Percentiles rank a stretch among this genome's conserved stretches.
Evolutionary conservation across 1,284 basidiomycete genomes (phyloP).

Genomic region (Irpex sp.): DNA sequence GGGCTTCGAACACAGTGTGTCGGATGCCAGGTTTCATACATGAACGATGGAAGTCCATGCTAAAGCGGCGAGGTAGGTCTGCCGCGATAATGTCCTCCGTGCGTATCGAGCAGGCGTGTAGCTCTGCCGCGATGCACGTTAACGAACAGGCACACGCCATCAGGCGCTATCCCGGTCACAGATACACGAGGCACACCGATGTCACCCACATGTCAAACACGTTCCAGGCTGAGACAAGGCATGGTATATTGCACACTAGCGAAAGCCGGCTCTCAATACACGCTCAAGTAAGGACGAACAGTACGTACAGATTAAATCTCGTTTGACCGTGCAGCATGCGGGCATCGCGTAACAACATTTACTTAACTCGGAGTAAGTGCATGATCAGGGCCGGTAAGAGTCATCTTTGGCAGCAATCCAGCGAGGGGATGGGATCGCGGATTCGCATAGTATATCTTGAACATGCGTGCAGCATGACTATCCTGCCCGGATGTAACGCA

Average conservation of each 20-base stretch:
- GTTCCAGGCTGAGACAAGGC: not conserved
- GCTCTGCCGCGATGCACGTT: not conserved
- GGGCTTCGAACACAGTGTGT: not conserved
- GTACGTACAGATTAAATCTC: not conserved
- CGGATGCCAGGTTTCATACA: not conserved
- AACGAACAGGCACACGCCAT: not conserved
- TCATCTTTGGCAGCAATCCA: conserved; percentile 15
- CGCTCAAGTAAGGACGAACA: not conserved
- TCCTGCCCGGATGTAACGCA: conserved; percentile 18
- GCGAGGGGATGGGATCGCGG: conserved; percentile 19
- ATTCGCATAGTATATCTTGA: conserved; percentile 19
- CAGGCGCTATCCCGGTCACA: not conserved
- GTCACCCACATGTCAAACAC: not conserved
- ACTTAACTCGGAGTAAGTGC: not conserved
- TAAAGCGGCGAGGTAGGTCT: not conserved
- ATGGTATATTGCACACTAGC: not conserved
- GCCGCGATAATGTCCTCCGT: not conserved
- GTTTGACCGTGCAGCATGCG: not conserved
- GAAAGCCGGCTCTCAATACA: not conserved
- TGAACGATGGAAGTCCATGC: not conserved
- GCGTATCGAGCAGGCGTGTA: not conserved
- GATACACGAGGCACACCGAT: not conserved
- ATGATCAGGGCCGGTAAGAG: conserved; percentile 19
- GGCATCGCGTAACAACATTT: not conserved
- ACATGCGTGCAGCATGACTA: conserved; percentile 18